Evolutionary conservation across 768 basidiomycete genomes (phyloP).

Genomic region (Thelephora ganbajun): DNA sequence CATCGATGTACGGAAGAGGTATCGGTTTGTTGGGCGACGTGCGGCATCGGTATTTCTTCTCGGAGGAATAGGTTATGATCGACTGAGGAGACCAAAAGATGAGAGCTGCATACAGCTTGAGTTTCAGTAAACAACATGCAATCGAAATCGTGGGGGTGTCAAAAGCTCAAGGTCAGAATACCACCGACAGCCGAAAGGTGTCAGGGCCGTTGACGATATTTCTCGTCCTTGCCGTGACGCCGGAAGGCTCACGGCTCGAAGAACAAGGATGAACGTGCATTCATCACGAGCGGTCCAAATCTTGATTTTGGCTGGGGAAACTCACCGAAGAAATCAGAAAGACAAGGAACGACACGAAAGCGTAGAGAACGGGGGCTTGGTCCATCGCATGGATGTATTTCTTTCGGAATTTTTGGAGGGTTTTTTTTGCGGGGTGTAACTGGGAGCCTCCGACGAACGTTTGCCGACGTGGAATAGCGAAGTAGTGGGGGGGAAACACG

Average conservation of each 20-base stretch:
- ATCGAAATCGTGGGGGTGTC: conserved; percentile 8
- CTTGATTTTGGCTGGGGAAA: not conserved
- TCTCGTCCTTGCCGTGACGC: conserved; percentile 55
- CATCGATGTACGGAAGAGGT: conserved; percentile 43
- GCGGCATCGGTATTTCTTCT: conserved; percentile 52
- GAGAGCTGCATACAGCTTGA: conserved; percentile 56
- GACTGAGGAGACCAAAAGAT: conserved; percentile 62
- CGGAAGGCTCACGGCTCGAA: conserved; percentile 57
- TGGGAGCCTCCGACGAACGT: no score
- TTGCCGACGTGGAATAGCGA: no score
- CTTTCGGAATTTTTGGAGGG: no score
- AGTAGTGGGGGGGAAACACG: no score
- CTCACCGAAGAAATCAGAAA: conserved; percentile 12
- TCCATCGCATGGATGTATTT: conserved; percentile 8
- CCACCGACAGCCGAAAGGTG: conserved; percentile 23
- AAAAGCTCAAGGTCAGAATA: conserved; percentile 25
- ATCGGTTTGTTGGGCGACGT: conserved; percentile 36
- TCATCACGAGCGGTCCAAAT: conserved; percentile 32
- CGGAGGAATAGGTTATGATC: conserved; percentile 48
- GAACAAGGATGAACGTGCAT: conserved; percentile 82
- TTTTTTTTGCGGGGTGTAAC: no score
- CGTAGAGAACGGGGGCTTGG: conserved; percentile 8
- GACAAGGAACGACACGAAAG: conserved; percentile 8
- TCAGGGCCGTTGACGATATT: conserved; percentile 15
- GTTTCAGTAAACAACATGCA: conserved; percentile 2